Evolutionary conservation across 1,284 basidiomycete species (phyloP).

Genomic region (Mycena citricolor): DNA sequence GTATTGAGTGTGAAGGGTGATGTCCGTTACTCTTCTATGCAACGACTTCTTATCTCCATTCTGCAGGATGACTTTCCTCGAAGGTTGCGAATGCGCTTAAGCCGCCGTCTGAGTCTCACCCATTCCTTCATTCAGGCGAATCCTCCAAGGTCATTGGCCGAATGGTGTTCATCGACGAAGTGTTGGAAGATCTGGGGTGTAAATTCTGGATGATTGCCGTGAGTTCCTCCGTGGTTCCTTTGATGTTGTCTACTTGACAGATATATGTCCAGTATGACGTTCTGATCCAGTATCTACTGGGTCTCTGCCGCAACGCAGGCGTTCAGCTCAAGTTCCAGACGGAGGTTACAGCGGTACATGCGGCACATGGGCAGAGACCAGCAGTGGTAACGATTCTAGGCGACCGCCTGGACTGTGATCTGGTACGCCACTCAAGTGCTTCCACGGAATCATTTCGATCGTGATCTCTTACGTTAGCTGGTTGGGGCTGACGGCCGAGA

Average conservation of each 20-base stretch:
- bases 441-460: background rate
- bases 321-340: constrained; percentile 9
- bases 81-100: no score
- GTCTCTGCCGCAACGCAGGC: constrained; percentile 6
- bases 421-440: constrained; percentile 14
- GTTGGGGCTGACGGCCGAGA: constrained; percentile 19
- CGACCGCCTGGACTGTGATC: constrained; percentile 9
- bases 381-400: constrained; percentile 9
- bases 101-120: no score
- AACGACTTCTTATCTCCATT: no score
- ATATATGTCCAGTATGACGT: constrained; percentile 2
- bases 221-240: background rate
- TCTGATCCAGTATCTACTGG: constrained; percentile 4
- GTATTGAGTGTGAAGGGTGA: constrained; percentile 13
- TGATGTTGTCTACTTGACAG: background rate
- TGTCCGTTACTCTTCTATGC: background rate
- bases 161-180: constrained; percentile 3
- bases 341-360: constrained; percentile 5
- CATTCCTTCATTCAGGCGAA: background rate
- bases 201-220: constrained; percentile 13
- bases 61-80: no score
- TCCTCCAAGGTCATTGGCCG: background rate
- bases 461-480: constrained; percentile 1
- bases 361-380: background rate
- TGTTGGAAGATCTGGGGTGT: constrained; percentile 8